Base-by-base conservation (phyloP, 202 grass and related monocot genomes). In the Setaria italica region DNA sequence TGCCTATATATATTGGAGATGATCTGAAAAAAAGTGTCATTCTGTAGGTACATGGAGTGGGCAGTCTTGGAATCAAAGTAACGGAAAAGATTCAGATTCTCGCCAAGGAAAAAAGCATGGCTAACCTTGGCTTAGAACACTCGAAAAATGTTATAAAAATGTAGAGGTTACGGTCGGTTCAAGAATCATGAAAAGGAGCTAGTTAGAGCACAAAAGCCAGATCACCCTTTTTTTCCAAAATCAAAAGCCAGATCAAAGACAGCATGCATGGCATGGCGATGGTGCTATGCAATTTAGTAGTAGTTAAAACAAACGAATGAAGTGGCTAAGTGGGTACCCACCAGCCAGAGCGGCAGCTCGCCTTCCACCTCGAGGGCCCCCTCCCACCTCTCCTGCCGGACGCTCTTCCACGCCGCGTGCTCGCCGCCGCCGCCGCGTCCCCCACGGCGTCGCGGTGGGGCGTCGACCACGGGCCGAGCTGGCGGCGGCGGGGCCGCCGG, bases 301-400 rank as follows among this genome's bases (percentile, higher is more conserved):
- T 17, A 58, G 7, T 58, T 68, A 59, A 72, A 59, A 67, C 62
- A 32, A 84, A 29, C 16, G 45, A 3, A 62, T 46, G 43, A 46
- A 46, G 43, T 9, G 46, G 37, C 25, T 25, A 25, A 25, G 25
- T 25, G 25, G 60, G 76, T 13, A 84, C 85, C 15, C 89, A 99
- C 97, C 92, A 99, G 92, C 97, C 97, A 99, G 34, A 85, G 82
- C 17, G 97, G 97, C 50, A 99, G 85, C 82, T 91, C 69, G 2
- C 97, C 97, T 30, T 99, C 83, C 37, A 97, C 69, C 43, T 63
- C 74, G 34, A 99, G 88, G 29, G 85, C 80, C 10, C 97, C 97
- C 37, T 94, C 87, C 97, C 97, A 99, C 83, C 90, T 91, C 88
- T 99, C 97, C 86, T 97, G 90, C 69, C 76, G 87, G 66, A 99